These are phyloP conservation scores for Calonectria fujianensis DNA, from an alignment of 2,329 filamentous ascomycete genomes.

Conservation along the genomic window DNA sequence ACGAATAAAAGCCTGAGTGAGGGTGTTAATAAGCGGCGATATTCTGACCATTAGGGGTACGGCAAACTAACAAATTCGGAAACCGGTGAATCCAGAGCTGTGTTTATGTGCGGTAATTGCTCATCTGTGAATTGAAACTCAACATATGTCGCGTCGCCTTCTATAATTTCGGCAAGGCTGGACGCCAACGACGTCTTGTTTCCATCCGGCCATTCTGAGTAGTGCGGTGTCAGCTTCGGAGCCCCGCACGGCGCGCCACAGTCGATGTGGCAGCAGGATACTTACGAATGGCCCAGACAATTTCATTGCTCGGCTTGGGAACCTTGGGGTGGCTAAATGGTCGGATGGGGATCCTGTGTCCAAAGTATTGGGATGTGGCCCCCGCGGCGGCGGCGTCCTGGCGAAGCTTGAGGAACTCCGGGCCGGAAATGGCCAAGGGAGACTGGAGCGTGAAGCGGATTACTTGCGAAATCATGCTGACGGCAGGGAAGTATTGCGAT, in stretches of 20 bases:
- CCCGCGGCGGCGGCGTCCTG: conserved; percentile 14
- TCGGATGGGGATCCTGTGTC: conserved; percentile 2
- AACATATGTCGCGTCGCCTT: not conserved
- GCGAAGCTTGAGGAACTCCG: not conserved
- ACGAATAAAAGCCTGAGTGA: not conserved
- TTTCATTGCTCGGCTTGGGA: conserved; percentile 5
- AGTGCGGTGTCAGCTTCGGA: not conserved
- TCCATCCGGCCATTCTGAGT: not conserved
- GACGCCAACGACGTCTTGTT: not conserved
- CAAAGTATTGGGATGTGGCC: conserved; percentile 10
- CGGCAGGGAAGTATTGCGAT: not conserved
- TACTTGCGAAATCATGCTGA: not conserved
- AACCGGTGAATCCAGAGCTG: not conserved
- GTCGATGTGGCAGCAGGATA: not conserved
- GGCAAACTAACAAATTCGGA: conserved; percentile 13
- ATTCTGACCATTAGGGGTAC: too few species aligned
- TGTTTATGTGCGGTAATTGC: not conserved
- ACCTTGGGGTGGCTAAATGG: conserved; percentile 24
- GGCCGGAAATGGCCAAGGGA: conserved; percentile 6
- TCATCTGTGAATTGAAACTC: conserved; percentile 11
- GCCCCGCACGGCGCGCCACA: too few species aligned
- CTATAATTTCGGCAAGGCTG: not conserved
- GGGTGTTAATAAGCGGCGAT: not conserved
- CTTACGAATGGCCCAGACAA: conserved; percentile 8
- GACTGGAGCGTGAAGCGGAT: conserved; percentile 12